These are phyloP conservation scores for Penicillium arizonense DNA, from an alignment of 495 filamentous ascomycete genomes.

Conservation along the genomic window DNA sequence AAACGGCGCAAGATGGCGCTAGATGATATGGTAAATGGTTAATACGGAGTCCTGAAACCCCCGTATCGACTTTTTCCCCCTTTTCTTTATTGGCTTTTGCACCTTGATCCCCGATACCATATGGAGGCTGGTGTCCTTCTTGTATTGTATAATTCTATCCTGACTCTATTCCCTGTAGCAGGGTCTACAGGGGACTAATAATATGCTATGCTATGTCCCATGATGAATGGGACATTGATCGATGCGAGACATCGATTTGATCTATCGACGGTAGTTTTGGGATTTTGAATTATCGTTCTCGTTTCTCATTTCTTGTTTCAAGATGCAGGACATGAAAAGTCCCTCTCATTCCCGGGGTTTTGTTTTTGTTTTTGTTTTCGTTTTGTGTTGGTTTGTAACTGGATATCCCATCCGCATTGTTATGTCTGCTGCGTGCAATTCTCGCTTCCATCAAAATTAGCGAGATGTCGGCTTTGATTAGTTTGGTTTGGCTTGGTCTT, in stretches of 20 bases:
- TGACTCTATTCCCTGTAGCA: slow-evolving; percentile 27
- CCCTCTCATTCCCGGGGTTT: slow-evolving; percentile 6
- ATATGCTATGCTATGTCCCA: slow-evolving; percentile 8
- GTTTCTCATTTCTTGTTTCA: not conserved
- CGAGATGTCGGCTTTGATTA: not conserved
- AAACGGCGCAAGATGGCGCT: slow-evolving; percentile 65
- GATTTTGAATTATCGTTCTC: slow-evolving; percentile 10
- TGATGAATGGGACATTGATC: not conserved
- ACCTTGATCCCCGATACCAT: slow-evolving; percentile 4
- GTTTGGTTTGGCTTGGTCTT: not conserved
- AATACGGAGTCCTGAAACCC: not conserved
- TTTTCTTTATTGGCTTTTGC: slow-evolving; percentile 1
- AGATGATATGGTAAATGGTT: slow-evolving; percentile 50
- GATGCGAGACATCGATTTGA: slow-evolving; percentile 10
- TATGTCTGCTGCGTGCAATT: not conserved
- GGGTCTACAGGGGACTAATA: slow-evolving; percentile 33
- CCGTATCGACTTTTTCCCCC: slow-evolving; percentile 6
- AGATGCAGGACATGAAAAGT: slow-evolving; percentile 5
- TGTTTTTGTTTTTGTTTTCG: not conserved
- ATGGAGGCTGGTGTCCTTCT: slow-evolving; percentile 18
- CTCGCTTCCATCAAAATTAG: no score
- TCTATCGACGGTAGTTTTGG: slow-evolving; percentile 7
- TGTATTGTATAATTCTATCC: slow-evolving; percentile 27
- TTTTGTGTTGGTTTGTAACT: not conserved
- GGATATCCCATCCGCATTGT: slow-evolving; percentile 9